Percentiles rank a stretch among this genome's conserved stretches.
Evolutionary conservation across 2,329 filamentous ascomycete species (phyloP).

Genomic region (Leptodontidium sp.): DNA sequence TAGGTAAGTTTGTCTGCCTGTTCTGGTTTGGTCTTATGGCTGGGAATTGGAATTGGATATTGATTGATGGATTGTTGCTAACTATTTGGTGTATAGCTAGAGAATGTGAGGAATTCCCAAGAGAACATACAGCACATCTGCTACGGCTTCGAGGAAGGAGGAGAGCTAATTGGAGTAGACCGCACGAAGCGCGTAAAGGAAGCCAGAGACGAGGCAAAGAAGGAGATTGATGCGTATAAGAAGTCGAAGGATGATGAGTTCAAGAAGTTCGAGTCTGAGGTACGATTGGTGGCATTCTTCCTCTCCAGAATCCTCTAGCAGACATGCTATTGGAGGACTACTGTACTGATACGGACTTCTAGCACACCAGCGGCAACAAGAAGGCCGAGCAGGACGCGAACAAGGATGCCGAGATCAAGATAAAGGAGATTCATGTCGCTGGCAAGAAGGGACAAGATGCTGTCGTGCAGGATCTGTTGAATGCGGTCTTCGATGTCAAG

Average conservation of each 20-base stretch:
- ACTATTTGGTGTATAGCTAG: slow-evolving; percentile 64
- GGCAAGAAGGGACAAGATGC: slow-evolving; percentile 81
- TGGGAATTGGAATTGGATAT: background rate
- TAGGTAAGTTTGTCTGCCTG: slow-evolving; percentile 65
- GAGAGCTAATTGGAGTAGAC: slow-evolving; percentile 58
- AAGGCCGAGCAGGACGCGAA: slow-evolving; percentile 80
- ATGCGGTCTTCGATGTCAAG: slow-evolving; percentile 85
- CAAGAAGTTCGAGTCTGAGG: slow-evolving; percentile 88
- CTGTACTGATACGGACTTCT: slow-evolving; percentile 32
- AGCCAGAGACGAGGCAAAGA: slow-evolving; percentile 94
- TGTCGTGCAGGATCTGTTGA: slow-evolving; percentile 84
- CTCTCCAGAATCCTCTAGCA: background rate
- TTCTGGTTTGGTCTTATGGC: background rate
- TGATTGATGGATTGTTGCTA: slow-evolving; percentile 43
- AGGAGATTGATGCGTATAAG: slow-evolving; percentile 95
- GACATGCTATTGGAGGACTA: background rate
- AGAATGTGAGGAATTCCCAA: slow-evolving; percentile 73
- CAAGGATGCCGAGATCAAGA: slow-evolving; percentile 81
- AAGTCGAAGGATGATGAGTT: slow-evolving; percentile 92
- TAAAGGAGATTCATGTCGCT: slow-evolving; percentile 81
- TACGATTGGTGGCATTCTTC: slow-evolving; percentile 31
- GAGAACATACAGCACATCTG: slow-evolving; percentile 42
- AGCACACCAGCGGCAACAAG: slow-evolving; percentile 94
- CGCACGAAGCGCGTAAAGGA: slow-evolving; percentile 98
- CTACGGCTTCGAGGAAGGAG: slow-evolving; percentile 7